Conservation (phyloP, 2,329 filamentous ascomycete genomes). For the Scorias spongiosa region DNA sequence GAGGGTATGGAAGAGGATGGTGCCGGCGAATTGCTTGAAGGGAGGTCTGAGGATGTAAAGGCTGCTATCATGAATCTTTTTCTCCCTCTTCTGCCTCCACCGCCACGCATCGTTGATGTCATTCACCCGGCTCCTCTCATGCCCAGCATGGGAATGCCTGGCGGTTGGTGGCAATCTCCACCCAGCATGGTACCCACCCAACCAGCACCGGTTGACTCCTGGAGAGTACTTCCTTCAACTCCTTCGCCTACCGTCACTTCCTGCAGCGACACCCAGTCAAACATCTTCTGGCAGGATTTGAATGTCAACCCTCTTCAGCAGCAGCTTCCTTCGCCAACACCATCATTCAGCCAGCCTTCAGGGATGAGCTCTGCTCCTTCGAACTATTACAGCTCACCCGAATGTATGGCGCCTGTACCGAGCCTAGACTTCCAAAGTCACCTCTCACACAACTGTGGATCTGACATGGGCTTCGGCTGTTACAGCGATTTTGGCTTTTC, state of each 20-base stretch:
- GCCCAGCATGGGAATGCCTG: slow-evolving; percentile 55
- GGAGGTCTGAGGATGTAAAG: slow-evolving; percentile 89
- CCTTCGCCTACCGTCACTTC: slow-evolving; percentile 56
- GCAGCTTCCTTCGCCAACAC: slow-evolving; percentile 58
- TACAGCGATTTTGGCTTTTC: slow-evolving; percentile 77
- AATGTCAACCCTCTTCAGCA: slow-evolving; percentile 48
- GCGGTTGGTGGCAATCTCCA: slow-evolving; percentile 66
- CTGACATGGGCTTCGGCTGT: slow-evolving; percentile 44
- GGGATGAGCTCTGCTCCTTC: slow-evolving; percentile 42
- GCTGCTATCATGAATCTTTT: slow-evolving; percentile 69
- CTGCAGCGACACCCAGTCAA: slow-evolving; percentile 53
- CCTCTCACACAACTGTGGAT: slow-evolving; percentile 69
- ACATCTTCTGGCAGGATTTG: slow-evolving; percentile 67
- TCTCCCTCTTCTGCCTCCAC: slow-evolving; percentile 70
- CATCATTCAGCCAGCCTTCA: slow-evolving; percentile 65
- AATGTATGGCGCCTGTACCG: slow-evolving; percentile 58
- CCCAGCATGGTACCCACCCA: slow-evolving; percentile 43
- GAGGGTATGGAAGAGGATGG: slow-evolving; percentile 96
- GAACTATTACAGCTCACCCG: slow-evolving; percentile 65
- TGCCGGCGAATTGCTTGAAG: slow-evolving; percentile 79
- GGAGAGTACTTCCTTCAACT: slow-evolving; percentile 83
- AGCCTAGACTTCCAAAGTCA: slow-evolving; percentile 73
- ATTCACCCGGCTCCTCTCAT: slow-evolving; percentile 74
- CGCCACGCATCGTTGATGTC: slow-evolving; percentile 77
- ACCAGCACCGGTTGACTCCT: slow-evolving; percentile 63